A percentile compares a stretch with the other conserved stretches of the same genome.
phyloP scores from a whole-genome alignment of 2,329 filamentous ascomycete species.

The Ascochyta fabae region DNA sequence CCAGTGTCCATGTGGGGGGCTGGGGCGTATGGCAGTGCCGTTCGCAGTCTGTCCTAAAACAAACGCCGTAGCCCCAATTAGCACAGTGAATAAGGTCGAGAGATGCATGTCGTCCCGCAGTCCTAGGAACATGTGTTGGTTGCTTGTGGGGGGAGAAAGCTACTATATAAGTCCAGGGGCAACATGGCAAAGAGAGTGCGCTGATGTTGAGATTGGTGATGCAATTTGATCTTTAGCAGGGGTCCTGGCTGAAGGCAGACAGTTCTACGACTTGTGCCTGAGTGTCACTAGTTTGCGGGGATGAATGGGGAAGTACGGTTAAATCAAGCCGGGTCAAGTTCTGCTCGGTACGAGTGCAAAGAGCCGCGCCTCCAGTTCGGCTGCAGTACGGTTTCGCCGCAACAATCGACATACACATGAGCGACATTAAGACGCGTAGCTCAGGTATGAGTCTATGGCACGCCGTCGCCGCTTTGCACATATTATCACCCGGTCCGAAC shows the following conservation, averaged over 20 bases:
- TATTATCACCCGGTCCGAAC: background rate
- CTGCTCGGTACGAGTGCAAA: slow-evolving; percentile 5
- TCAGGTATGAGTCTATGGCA: too few relatives aligned
- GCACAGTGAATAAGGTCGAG: slow-evolving; percentile 1
- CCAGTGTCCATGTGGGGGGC: slow-evolving; percentile 57
- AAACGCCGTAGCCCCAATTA: slow-evolving; percentile 4
- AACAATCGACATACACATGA: slow-evolving; percentile 21
- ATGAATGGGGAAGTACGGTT: slow-evolving; percentile 38
- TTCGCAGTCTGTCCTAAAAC: background rate
- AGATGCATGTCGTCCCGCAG: slow-evolving; percentile 1
- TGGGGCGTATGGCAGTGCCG: slow-evolving; percentile 2
- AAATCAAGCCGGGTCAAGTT: slow-evolving; percentile 35
- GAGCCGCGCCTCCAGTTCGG: slow-evolving; percentile 6
- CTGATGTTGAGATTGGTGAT: slow-evolving; percentile 1
- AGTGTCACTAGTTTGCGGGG: slow-evolving; percentile 28
- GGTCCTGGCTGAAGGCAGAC: slow-evolving; percentile 15
- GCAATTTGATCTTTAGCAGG: slow-evolving; percentile 24
- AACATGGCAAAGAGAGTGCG: slow-evolving; percentile 2
- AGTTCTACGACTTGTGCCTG: slow-evolving; percentile 25
- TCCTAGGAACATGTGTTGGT: background rate
- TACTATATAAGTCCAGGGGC: slow-evolving; percentile 3
- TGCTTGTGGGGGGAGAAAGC: background rate
- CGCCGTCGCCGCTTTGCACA: background rate
- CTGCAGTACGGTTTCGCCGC: slow-evolving; percentile 24
- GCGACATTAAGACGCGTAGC: too few relatives aligned